Percentiles rank a stretch among this genome's conserved stretches.
These are phyloP conservation scores for Tulasnella sp. DNA, from an alignment of 768 basidiomycete genomes.

Conservation along the genomic window DNA sequence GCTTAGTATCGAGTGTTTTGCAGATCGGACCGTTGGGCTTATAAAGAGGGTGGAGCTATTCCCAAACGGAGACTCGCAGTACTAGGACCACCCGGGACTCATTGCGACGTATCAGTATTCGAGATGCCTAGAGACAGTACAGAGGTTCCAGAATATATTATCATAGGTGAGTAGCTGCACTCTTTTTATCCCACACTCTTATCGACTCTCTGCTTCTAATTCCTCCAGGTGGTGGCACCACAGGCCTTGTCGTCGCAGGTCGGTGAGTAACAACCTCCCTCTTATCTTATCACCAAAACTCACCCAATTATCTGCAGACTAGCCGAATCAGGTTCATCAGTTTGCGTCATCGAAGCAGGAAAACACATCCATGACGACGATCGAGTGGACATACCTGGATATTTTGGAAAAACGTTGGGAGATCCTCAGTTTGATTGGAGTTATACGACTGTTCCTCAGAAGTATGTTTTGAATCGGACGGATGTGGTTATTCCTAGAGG, in stretches of 20 bases:
- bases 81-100: too few species aligned
- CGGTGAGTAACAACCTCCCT: not conserved
- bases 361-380: slow-evolving; percentile 6
- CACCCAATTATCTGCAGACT: not conserved
- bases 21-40: too few species aligned
- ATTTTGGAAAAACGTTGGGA: slow-evolving; percentile 6
- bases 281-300: not conserved
- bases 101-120: too few species aligned
- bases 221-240: slow-evolving; percentile 9
- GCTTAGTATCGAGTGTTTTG: too few species aligned
- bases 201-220: not conserved
- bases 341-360: slow-evolving; percentile 6
- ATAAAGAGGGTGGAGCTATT: too few species aligned
- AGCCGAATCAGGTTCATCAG: slow-evolving; percentile 4
- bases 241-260: slow-evolving; percentile 11
- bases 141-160: slow-evolving; percentile 2
- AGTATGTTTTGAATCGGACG: not conserved
- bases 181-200: not conserved
- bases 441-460: slow-evolving; percentile 3
- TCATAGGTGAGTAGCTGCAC: slow-evolving; percentile 5
- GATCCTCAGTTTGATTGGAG: slow-evolving; percentile 7
- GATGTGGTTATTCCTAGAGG: slow-evolving; percentile 11
- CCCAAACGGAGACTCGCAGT: too few species aligned
- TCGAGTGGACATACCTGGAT: slow-evolving; percentile 9
- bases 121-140: too few species aligned